Evolutionary conservation across 78 protist species (phyloP).

Genomic region (Dictyostelium firmibasis): DNA sequence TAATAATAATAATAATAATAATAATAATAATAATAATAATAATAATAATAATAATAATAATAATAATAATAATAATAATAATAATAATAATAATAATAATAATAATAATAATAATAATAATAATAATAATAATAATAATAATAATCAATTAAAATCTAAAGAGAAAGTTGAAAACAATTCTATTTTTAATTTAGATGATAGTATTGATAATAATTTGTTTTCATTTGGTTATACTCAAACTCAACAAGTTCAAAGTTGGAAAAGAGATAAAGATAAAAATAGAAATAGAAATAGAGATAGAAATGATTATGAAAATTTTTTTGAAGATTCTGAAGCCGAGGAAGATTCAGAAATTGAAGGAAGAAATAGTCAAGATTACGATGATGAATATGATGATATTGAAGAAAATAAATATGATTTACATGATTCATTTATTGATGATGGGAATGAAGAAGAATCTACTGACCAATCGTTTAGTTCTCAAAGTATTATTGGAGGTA

Average conservation of each 20-base stretch:
- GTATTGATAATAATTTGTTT: background rate
- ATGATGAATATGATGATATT: background rate
- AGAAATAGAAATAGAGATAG: background rate
- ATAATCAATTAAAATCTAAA: background rate
- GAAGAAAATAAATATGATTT: background rate
- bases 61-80: too few species aligned
- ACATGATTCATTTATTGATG: constrained; percentile 29
- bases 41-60: too few species aligned
- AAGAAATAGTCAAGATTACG: background rate
- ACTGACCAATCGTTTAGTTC: background rate
- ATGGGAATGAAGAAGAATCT: background rate
- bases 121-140: too few species aligned
- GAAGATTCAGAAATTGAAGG: constrained; percentile 1
- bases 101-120: too few species aligned
- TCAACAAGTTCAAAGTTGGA: background rate
- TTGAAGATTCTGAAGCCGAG: constrained; percentile 11
- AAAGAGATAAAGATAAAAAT: background rate
- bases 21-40: too few species aligned
- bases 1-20: too few species aligned
- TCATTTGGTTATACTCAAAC: background rate
- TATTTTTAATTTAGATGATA: background rate
- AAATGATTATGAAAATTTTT: background rate
- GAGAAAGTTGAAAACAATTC: background rate
- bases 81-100: too few species aligned
- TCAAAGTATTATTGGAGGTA: background rate